Conservation (phyloP, 495 filamentous ascomycete genomes). For the Rhizodiscina lignyota region DNA sequence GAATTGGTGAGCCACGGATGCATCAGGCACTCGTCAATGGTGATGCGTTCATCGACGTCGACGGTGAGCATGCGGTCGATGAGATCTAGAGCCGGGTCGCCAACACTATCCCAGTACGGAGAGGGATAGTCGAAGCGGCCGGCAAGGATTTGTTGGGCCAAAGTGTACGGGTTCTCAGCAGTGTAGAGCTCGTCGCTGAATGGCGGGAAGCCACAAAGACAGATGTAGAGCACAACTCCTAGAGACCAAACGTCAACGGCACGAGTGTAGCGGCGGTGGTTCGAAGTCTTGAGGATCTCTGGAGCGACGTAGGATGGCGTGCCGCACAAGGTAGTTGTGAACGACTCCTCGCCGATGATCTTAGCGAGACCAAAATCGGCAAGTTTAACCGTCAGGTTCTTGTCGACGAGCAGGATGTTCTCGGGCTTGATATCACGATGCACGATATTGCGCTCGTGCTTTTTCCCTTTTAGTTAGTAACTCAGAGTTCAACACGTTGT, state of each 20-base stretch:
- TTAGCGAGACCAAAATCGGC: constrained; percentile 97
- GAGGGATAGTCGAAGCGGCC: constrained; percentile 89
- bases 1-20: constrained; percentile 55
- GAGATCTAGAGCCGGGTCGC: constrained; percentile 77
- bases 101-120: constrained; percentile 92
- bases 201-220: constrained; percentile 91
- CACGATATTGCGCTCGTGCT: constrained; percentile 96
- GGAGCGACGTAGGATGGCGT: constrained; percentile 56
- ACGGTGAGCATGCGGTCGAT: constrained; percentile 93
- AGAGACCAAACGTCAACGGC: constrained; percentile 96
- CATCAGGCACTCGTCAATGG: constrained; percentile 74
- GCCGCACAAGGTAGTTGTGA: constrained; percentile 78
- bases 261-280: constrained; percentile 74
- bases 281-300: constrained; percentile 70
- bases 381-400: constrained; percentile 72
- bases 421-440: constrained; percentile 99
- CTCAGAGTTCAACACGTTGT: constrained; percentile 1
- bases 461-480: neutral
- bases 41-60: constrained; percentile 65
- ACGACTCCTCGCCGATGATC: constrained; percentile 96
- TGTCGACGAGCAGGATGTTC: constrained; percentile 83
- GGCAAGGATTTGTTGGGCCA: constrained; percentile 80
- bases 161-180: constrained; percentile 59
- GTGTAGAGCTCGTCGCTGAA: constrained; percentile 88
- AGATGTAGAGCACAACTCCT: constrained; percentile 98